Percentiles rank a stretch among this genome's conserved stretches.
phyloP scores from a whole-genome alignment of 352 stramenopile species.

The Saprolegnia parasitica region DNA sequence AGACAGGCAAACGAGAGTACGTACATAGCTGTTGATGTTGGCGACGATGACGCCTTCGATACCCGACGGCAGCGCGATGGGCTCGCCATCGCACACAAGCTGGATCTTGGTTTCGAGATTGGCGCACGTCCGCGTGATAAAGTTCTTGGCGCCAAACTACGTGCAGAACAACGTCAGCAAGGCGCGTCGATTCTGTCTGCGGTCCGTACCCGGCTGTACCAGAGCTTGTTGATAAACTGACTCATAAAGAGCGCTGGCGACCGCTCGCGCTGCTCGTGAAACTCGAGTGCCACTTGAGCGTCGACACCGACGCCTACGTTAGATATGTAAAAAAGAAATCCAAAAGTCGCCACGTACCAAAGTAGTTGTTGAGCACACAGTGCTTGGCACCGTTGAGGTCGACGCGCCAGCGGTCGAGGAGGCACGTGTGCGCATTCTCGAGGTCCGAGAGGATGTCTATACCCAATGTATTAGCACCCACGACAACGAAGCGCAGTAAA shows the following conservation, averaged over 20 bases:
- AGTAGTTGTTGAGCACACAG: constrained; percentile 72
- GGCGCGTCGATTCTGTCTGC: neutral
- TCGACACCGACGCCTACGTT: constrained; percentile 74
- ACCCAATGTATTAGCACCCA: neutral
- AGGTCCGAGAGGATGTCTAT: constrained; percentile 57
- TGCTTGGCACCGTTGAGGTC: constrained; percentile 65
- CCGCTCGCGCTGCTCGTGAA: constrained; percentile 84
- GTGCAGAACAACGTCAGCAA: neutral
- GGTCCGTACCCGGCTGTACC: constrained; percentile 58
- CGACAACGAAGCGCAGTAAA: neutral
- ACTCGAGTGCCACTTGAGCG: constrained; percentile 84
- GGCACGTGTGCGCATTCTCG: constrained; percentile 63
- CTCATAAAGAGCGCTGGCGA: constrained; percentile 86
- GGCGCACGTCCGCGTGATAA: constrained; percentile 77
- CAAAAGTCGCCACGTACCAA: constrained; percentile 31
- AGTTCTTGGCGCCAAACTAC: constrained; percentile 80
- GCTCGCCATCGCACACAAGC: constrained; percentile 74
- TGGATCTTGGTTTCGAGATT: constrained; percentile 69
- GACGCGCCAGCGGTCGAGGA: constrained; percentile 72
- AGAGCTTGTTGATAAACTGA: constrained; percentile 89
- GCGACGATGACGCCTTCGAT: constrained; percentile 83
- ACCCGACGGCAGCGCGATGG: constrained; percentile 57
- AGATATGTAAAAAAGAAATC: neutral
- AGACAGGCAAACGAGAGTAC: neutral
- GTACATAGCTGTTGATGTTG: constrained; percentile 83